Evolutionary conservation across 768 basidiomycete species (phyloP), one percentile per base, ranked within the genome.

Genomic region (Mycena galericulata): DNA sequence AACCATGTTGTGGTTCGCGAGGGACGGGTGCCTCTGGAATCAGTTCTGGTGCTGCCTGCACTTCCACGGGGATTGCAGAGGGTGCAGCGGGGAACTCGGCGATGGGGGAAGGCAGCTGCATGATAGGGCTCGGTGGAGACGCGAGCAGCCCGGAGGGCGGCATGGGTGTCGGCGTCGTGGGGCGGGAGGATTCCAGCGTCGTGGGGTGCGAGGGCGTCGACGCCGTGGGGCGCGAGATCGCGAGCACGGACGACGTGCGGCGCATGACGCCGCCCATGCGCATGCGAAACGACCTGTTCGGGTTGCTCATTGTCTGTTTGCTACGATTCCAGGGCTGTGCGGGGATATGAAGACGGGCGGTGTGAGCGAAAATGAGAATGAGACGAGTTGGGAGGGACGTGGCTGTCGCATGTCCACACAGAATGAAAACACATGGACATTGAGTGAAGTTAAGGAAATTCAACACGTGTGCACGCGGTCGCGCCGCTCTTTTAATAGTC

Each of bases 11-110:
- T 46, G 22, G n/a, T 20, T 46, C 45, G 45, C 45, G 18, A 46
- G 45, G 22, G 45, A 46, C 6, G n/a, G n/a, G n/a, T n/a, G n/a
- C n/a, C n/a, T n/a, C n/a, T n/a, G n/a, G n/a, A n/a, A n/a, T n/a
- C n/a, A n/a, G n/a, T n/a, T n/a, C n/a, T n/a, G n/a, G n/a, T n/a
- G n/a, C n/a, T n/a, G n/a, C n/a, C n/a, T n/a, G n/a, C n/a, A n/a
- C n/a, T n/a, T n/a, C n/a, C n/a, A n/a, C n/a, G n/a, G n/a, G n/a
- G n/a, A n/a, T n/a, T n/a, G n/a, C n/a, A n/a, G n/a, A n/a, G n/a
- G n/a, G n/a, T n/a, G n/a, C n/a, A n/a, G 84, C 84, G 30, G 91
- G 90, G 2, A 90, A 92, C 74, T 93, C 92, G 1, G 87, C 82
- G 65, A n/a, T n/a, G n/a, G n/a, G n/a, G n/a, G n/a, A n/a, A n/a